Base-by-base conservation (phyloP, 257 asterid species). In the Haberlea rhodopensis region DNA sequence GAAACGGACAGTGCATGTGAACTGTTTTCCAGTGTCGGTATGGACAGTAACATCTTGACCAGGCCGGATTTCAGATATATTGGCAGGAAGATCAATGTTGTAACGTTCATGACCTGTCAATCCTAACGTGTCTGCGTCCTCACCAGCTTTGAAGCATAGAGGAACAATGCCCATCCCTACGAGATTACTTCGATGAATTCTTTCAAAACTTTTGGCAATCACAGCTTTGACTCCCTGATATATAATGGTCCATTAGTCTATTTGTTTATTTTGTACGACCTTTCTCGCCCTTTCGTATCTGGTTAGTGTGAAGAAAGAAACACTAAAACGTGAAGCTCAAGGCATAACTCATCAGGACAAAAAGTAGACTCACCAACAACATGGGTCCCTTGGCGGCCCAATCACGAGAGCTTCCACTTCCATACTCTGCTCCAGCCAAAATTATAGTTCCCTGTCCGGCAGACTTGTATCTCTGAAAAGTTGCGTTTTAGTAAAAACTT, bases 381-480 rank as follows among this genome's bases (percentile, higher is more conserved):
- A 89, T 91, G 18, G 98, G 98, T 43, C 98, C 98, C 80, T 91
- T 91, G 60, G 98, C 98, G 24, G 98, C 98, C 98, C 96, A 91
- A 74, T 91, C 98, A 48, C 98, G 84, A 27, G 98, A 91, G 78
- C 96, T 89, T 69, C 98, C 98, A 72, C 98, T 91, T 79, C 98
- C 98, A 59, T 91, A 91, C 81, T 91, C 98, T 5, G 95, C 98
- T 76, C 96, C 98, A 28, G 98, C 98, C 95, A 91, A 85, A 61
- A 91, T 79, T 62, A 89, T 74, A 8, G 98, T 91, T 79, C 43
- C 89, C 62, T 82, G 84, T 15, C 95, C 96, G 51, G 87, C 90
- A 62, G 92, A 60, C 76, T 80, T 91, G 89, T 91, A 91, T 76
- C 78, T 89, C 96, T 91, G 87, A 25, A 71, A 64, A 57, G 16